A percentile compares a stretch with the other conserved stretches of the same genome.
phyloP scores from a whole-genome alignment of 352 stramenopile genomes.

The Globisporangium cystogenes region DNA sequence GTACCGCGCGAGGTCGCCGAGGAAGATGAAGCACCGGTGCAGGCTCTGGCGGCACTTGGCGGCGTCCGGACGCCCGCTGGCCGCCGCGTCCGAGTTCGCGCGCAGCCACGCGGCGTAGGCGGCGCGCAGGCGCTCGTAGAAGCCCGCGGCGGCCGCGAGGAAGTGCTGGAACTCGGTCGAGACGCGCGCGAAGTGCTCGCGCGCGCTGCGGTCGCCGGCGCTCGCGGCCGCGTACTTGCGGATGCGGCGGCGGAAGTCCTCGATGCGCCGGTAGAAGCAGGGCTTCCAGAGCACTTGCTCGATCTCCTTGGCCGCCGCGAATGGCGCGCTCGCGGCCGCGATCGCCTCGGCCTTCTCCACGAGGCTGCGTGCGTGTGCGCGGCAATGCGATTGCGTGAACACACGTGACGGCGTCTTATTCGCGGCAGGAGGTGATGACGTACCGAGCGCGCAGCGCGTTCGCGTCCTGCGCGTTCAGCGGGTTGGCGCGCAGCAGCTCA shows the following conservation, averaged over 20 bases:
- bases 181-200: slow-evolving; percentile 73
- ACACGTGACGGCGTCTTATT: not conserved
- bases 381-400: not conserved
- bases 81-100: not conserved
- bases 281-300: slow-evolving; percentile 87
- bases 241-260: slow-evolving; percentile 83
- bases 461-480: slow-evolving; percentile 50
- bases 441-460: slow-evolving; percentile 45
- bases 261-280: slow-evolving; percentile 90
- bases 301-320: slow-evolving; percentile 63
- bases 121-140: slow-evolving; percentile 70
- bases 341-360: slow-evolving; percentile 46
- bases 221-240: slow-evolving; percentile 80
- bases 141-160: slow-evolving; percentile 45
- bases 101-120: slow-evolving; percentile 39
- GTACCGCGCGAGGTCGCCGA: slow-evolving; percentile 78
- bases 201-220: slow-evolving; percentile 52
- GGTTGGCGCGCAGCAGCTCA: slow-evolving; percentile 62
- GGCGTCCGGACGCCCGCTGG: not conserved
- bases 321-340: slow-evolving; percentile 33
- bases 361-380: no score
- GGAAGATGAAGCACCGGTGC: slow-evolving; percentile 78
- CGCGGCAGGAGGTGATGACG: not conserved
- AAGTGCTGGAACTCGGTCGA: slow-evolving; percentile 75
- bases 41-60: slow-evolving; percentile 53